These are phyloP conservation scores for Boletus insuetus DNA, from an alignment of 768 basidiomycete genomes.

Conservation along the genomic window DNA sequence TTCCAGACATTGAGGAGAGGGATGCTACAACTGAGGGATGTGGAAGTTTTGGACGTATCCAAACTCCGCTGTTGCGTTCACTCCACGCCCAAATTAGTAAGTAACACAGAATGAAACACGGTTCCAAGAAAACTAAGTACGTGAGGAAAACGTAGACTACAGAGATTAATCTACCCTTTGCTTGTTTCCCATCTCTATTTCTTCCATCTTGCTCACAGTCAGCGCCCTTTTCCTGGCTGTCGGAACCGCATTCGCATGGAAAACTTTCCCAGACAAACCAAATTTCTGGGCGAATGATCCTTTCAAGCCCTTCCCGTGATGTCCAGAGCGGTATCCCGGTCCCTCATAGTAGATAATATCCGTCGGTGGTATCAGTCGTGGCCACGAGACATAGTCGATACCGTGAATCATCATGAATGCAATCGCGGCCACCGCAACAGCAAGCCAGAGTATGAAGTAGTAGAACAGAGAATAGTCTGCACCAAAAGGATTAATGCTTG, in stretches of 20 bases:
- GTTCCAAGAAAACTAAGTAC: neutral
- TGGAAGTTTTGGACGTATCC: constrained; percentile 24
- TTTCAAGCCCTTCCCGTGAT: constrained; percentile 72
- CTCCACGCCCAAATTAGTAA: constrained; percentile 7
- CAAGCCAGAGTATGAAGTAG: constrained; percentile 81
- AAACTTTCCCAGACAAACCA: constrained; percentile 36
- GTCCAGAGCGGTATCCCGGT: constrained; percentile 77
- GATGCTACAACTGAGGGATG: constrained; percentile 4
- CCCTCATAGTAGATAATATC: constrained; percentile 87
- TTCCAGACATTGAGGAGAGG: constrained; percentile 36
- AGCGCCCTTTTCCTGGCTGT: constrained; percentile 36
- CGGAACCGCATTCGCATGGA: constrained; percentile 37
- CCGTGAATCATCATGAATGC: constrained; percentile 81
- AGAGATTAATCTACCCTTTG: constrained; percentile 65
- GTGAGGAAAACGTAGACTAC: neutral
- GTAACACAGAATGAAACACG: constrained; percentile 1
- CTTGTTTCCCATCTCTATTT: constrained; percentile 80
- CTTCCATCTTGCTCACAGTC: constrained; percentile 47
- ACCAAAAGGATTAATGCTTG: constrained; percentile 1
- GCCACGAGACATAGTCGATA: constrained; percentile 95
- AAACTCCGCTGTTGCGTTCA: constrained; percentile 30
- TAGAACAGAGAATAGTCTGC: constrained; percentile 83
- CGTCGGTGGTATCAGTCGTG: constrained; percentile 73
- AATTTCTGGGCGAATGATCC: constrained; percentile 33
- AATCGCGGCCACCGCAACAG: constrained; percentile 57